Evolutionary conservation across 768 basidiomycete genomes (phyloP).

Genomic region (Nidula microcarpa): DNA sequence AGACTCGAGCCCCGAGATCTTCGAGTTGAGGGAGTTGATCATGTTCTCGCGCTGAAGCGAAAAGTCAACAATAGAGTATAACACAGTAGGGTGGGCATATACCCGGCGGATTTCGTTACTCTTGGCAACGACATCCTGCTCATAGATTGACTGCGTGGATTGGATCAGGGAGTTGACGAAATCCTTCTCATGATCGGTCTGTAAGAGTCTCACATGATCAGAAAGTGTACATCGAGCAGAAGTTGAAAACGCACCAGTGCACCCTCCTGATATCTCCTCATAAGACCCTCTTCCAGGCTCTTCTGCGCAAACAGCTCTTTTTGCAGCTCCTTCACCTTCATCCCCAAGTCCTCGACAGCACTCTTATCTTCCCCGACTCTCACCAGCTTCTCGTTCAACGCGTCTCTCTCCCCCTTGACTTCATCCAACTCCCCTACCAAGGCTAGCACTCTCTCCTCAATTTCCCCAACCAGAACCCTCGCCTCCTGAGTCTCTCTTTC

Average conservation of each 20-base stretch:
- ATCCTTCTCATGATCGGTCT: conserved; percentile 49
- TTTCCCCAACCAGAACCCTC: background rate
- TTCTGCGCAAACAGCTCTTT: conserved; percentile 3
- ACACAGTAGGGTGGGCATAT: conserved; percentile 10
- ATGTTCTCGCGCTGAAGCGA: conserved; percentile 42
- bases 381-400: background rate
- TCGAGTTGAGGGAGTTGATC: conserved; percentile 37
- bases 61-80: conserved; percentile 1
- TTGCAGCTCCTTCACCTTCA: conserved; percentile 10
- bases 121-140: conserved; percentile 50
- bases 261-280: conserved; percentile 38
- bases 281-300: conserved; percentile 19
- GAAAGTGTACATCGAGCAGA: background rate
- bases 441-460: conserved; percentile 1
- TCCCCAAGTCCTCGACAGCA: conserved; percentile 5
- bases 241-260: conserved; percentile 37
- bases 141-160: conserved; percentile 43
- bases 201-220: background rate
- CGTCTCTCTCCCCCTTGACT: conserved; percentile 1
- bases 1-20: conserved; percentile 42
- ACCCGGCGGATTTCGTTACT: conserved; percentile 56
- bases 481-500: background rate
- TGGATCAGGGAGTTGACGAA: conserved; percentile 43
- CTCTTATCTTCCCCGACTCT: conserved; percentile 8
- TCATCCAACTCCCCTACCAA: conserved; percentile 7